phyloP scores from a whole-genome alignment of 2,329 filamentous ascomycete genomes.

The Lecanicillium sp. region DNA sequence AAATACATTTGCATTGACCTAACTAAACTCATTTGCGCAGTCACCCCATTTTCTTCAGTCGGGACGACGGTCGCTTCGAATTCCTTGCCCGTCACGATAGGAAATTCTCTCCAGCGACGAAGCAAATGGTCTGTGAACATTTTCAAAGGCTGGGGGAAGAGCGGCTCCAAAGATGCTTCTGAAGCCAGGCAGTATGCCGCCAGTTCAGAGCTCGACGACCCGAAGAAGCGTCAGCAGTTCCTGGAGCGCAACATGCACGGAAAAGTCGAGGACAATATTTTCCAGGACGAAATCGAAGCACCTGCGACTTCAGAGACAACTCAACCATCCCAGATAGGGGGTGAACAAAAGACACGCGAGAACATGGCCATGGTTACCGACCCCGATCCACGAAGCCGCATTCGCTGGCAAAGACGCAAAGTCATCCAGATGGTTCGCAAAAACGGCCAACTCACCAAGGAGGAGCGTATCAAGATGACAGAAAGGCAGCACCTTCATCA shows the following conservation, averaged over 20 bases:
- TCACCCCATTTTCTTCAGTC: not conserved
- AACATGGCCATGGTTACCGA: slow-evolving; percentile 60
- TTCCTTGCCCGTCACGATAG: not conserved
- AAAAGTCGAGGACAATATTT: slow-evolving; percentile 48
- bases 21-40: not conserved
- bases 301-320: slow-evolving; percentile 32
- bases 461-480: slow-evolving; percentile 58
- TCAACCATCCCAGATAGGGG: slow-evolving; percentile 10
- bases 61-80: not conserved
- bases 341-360: slow-evolving; percentile 32
- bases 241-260: slow-evolving; percentile 30
- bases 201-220: slow-evolving; percentile 31
- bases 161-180: slow-evolving; percentile 22
- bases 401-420: slow-evolving; percentile 77
- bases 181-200: slow-evolving; percentile 16
- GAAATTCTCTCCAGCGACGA: slow-evolving; percentile 23
- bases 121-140: slow-evolving; percentile 35
- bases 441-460: slow-evolving; percentile 44
- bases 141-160: slow-evolving; percentile 28
- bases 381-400: slow-evolving; percentile 64
- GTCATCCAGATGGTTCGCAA: slow-evolving; percentile 67
- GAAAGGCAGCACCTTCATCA: slow-evolving; percentile 50
- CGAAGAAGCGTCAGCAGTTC: slow-evolving; percentile 33
- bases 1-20: not conserved
- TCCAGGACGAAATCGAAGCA: slow-evolving; percentile 48